phyloP scores from a whole-genome alignment of 768 basidiomycete genomes.

The Piloderma croceum region DNA sequence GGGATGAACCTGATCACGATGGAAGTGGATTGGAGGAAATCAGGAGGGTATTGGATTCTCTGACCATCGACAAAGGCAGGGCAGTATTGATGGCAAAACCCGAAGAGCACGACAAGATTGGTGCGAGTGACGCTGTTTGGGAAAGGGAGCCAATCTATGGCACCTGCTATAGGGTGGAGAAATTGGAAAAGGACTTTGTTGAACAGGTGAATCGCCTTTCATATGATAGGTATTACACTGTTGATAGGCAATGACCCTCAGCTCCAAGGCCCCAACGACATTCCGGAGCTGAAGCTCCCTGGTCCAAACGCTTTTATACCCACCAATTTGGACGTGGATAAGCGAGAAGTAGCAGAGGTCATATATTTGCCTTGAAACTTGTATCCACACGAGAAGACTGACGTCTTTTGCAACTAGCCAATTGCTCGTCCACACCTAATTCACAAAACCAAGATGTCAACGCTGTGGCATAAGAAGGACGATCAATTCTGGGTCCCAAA shows the following conservation, averaged over 20 bases:
- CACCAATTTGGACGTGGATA: conserved; percentile 76
- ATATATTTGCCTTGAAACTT: conserved; percentile 14
- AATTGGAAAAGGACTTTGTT: conserved; percentile 59
- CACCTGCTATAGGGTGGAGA: conserved; percentile 77
- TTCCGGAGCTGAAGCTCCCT: conserved; percentile 71
- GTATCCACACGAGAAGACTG: conserved; percentile 2
- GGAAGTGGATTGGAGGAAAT: conserved; percentile 45
- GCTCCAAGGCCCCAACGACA: conserved; percentile 61
- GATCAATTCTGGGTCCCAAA: conserved; percentile 95
- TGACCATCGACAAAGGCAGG: conserved; percentile 55
- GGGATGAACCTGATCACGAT: conserved; percentile 47
- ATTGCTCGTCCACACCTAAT: conserved; percentile 71
- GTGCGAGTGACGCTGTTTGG: conserved; percentile 46
- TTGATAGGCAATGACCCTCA: conserved; percentile 23
- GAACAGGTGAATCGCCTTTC: conserved; percentile 32
- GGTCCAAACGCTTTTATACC: conserved; percentile 90
- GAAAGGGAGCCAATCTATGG: conserved; percentile 87
- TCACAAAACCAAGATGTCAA: conserved; percentile 60
- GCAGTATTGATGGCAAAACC: conserved; percentile 77
- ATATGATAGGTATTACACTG: neutral
- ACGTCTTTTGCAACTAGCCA: conserved; percentile 42
- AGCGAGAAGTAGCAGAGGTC: conserved; percentile 63
- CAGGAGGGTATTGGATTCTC: conserved; percentile 51
- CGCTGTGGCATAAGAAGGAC: conserved; percentile 96
- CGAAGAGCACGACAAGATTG: conserved; percentile 51